Evolutionary conservation across 2,329 filamentous ascomycete species (phyloP).

Genomic region (Cercospora zeina): DNA sequence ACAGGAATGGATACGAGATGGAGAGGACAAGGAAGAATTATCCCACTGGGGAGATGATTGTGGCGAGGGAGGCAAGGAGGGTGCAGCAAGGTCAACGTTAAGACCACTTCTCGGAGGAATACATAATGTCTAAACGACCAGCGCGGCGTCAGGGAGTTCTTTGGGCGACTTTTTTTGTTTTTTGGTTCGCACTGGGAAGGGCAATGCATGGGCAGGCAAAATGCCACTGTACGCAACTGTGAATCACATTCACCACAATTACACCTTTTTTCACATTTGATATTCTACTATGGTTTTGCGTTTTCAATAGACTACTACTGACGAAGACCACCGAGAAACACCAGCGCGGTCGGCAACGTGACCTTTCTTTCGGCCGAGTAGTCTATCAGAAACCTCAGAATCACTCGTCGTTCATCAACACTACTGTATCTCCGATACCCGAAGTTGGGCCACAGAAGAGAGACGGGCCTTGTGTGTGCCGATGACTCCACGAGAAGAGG

Average conservation of each 20-base stretch:
- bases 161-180: neutral
- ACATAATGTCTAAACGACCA: conserved; percentile 12
- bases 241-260: neutral
- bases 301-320: no score
- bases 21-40: neutral
- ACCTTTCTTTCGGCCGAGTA: no score
- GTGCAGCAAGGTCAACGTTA: conserved; percentile 2
- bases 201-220: conserved; percentile 6
- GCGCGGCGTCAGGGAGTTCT: conserved; percentile 4
- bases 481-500: no score
- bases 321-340: no score
- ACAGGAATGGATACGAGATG: neutral
- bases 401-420: no score
- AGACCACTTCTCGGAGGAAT: conserved; percentile 7
- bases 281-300: neutral
- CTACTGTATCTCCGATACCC: neutral
- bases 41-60: conserved; percentile 2
- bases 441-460: neutral
- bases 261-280: neutral
- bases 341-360: no score
- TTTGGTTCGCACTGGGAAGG: neutral
- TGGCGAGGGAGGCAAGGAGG: neutral
- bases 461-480: neutral
- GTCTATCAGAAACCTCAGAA: no score
- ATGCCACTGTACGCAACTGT: neutral